Evolutionary conservation across 345 rosid genomes (phyloP), one percentile per base, ranked within the genome.

Genomic region (Isatis tinctoria): DNA sequence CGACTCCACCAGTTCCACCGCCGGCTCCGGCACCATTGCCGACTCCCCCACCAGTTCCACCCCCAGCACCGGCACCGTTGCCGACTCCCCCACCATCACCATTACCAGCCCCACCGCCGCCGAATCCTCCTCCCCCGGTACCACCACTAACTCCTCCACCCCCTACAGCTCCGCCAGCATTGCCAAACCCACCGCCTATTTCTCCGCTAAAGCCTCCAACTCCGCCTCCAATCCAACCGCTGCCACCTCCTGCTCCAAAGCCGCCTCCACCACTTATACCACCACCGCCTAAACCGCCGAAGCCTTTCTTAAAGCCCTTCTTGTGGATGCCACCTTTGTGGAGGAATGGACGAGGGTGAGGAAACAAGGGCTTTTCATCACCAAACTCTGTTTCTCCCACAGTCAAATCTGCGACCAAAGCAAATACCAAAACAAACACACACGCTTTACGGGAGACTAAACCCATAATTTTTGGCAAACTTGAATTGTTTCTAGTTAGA

Each of bases 161-260:
- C 6, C 65, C 49, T 56, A 33, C 66, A 45, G 11, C 49, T 54
- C 78, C 69, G 13, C 26, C 67, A 45, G 26, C 73, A 7, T 33
- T 6, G 61, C 67, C 67, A 67, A 53, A 69, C 6, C 70, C 70
- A 53, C 79, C 79, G 70, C 79, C 51, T 43, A 69, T 76, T 13
- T 32, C 43, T 16, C 79, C 79, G 35, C 65, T 11, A 60, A 75
- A 68, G 43, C 79, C 79, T 43, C 79, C 79, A 53, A 69, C 4
- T 17, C 65, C 54, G 60, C 79, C 79, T 62, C 70, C 70, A 69
- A 61, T 54, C 79, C 79, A 69, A 62, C 79, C 74, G 20, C 79
- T 35, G n/a, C 74, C 75, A 10, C 75, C 59, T 35, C 75, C 79
- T 76, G 33, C 26, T 69, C 79, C 79, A 26, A 69, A 44, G 73